These are phyloP conservation scores for Wickerhamiella occidentalis DNA, from an alignment of 805 yeast genomes.

Conservation along the genomic window DNA sequence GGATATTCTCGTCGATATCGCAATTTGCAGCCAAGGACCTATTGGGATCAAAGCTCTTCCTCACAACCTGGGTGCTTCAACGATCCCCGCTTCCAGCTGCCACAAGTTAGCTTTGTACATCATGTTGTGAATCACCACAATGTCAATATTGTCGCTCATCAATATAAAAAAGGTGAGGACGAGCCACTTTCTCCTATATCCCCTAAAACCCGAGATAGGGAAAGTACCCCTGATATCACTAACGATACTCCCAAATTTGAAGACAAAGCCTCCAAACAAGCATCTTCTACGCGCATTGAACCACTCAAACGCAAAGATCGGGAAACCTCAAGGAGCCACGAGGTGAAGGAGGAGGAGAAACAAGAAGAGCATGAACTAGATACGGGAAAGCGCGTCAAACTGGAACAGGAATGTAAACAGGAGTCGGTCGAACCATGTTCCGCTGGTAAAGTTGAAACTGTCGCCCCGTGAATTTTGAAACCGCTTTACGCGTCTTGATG, in stretches of 20 bases:
- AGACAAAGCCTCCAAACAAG: no score
- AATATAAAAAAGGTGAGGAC: not conserved
- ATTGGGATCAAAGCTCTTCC: not conserved
- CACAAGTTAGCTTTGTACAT: not conserved
- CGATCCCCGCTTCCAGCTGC: not conserved
- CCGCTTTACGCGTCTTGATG: not conserved
- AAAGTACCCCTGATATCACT: not conserved
- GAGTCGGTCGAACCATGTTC: not conserved
- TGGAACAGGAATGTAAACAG: not conserved
- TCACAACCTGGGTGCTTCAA: not conserved
- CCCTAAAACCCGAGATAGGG: not conserved
- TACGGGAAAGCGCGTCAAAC: not conserved
- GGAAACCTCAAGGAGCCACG: no score
- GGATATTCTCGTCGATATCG: not conserved
- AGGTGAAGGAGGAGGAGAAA: not conserved
- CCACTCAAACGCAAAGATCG: not conserved
- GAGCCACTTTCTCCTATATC: not conserved
- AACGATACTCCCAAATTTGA: not conserved
- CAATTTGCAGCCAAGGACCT: not conserved
- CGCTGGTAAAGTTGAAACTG: not conserved
- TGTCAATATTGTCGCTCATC: not conserved
- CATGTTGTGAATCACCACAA: not conserved
- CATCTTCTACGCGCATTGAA: not conserved
- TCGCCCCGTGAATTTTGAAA: not conserved
- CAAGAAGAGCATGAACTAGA: not conserved